Evolutionary conservation across 2,329 filamentous ascomycete genomes (phyloP), one percentile per base, ranked within the genome.

Genomic region (Coniochaeta prunicola): DNA sequence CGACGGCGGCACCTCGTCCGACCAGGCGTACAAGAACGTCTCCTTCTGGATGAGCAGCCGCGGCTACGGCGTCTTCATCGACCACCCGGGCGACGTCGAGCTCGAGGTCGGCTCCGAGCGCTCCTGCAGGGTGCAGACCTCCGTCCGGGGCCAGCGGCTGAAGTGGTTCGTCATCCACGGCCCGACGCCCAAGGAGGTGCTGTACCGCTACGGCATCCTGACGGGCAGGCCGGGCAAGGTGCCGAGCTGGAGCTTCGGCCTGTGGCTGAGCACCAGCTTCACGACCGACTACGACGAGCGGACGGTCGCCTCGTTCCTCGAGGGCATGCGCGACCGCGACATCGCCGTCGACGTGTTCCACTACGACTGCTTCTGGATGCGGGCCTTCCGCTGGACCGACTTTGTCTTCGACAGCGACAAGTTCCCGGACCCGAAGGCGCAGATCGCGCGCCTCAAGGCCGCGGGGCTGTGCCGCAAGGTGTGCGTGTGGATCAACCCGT

Each of bases 331-430:
- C 61, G 75, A 81, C 55, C 80, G 85, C 1, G 80, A 82, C 53
- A 87, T 87, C 17, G 84, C 85, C 0, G 79, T 91, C 1, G 83
- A 87, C 38, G 86, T 90, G 3, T 90, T 91, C 71, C 88, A 91
- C 70, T 91, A 88, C 63, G 88, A 91, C 68, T 89, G 85, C 70
- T 91, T 90, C 78, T 91, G 87, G 87, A 85, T 91, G 78, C 85
- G 86, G 62, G 85, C 84, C 1, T 90, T 89, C 68, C 83, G 84
- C 59, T 91, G 87, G 88, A 89, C 86, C 60, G 87, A 90, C 69
- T 90, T 91, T 63, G 79, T 85, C 56, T 91, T 90, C 73, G 86
- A 88, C 65, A 74, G 79, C 1, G 81, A 86, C 53, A 82, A 82
- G 64, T 91, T 91, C 71, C 86, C 87, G 0, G 86, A 91, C 62